phyloP scores from a whole-genome alignment of 805 yeast genomes.

The Zygotorulaspora chibaensis region DNA sequence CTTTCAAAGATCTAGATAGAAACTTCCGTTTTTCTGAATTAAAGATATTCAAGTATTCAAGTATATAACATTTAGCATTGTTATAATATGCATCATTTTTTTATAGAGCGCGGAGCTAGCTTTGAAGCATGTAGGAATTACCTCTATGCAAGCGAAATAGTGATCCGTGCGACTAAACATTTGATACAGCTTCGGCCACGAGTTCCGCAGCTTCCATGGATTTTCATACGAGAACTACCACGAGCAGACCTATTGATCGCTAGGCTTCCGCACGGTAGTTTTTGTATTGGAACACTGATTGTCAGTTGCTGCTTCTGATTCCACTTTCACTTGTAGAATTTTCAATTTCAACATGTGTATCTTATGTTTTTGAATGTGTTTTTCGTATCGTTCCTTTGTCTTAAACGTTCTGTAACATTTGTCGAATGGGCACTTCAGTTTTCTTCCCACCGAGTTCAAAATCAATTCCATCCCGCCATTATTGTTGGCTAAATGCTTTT shows the following conservation, averaged over 20 bases:
- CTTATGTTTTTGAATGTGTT: conserved; percentile 34
- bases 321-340: conserved; percentile 17
- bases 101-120: too few species aligned
- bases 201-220: too few species aligned
- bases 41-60: neutral
- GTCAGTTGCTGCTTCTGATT: neutral
- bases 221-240: too few species aligned
- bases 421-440: conserved; percentile 45
- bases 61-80: too few species aligned
- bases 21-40: neutral
- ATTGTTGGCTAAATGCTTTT: conserved; percentile 25
- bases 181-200: too few species aligned
- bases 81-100: too few species aligned
- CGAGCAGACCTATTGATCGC: too few species aligned
- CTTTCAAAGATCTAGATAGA: conserved; percentile 27
- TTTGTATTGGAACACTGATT: neutral
- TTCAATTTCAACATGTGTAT: conserved; percentile 33
- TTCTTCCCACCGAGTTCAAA: conserved; percentile 34
- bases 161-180: too few species aligned
- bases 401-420: conserved; percentile 53
- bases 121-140: too few species aligned
- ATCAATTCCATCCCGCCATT: conserved; percentile 29
- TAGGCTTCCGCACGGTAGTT: too few species aligned
- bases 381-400: conserved; percentile 34
- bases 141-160: too few species aligned